These are phyloP conservation scores for Earliella scabrosa DNA, from an alignment of 1,284 basidiomycete genomes.

Conservation along the genomic window DNA sequence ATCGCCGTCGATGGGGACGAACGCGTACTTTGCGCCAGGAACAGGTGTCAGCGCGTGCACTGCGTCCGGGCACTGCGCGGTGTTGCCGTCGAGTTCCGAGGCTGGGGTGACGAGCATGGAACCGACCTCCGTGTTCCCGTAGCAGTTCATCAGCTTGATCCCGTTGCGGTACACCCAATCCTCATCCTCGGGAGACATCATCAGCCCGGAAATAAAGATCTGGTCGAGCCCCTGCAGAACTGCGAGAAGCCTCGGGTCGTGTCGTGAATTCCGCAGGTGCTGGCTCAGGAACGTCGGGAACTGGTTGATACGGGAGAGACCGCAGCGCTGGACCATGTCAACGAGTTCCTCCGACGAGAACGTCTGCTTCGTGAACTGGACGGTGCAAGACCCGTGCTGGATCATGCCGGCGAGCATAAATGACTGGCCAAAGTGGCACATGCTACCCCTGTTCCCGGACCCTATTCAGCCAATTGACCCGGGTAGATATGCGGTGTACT, in stretches of 20 bases:
- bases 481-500: constrained; percentile 14
- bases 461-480: constrained; percentile 4
- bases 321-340: constrained; percentile 69
- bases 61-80: constrained; percentile 35
- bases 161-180: constrained; percentile 62
- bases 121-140: constrained; percentile 75
- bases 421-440: constrained; percentile 38
- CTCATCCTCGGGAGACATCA: constrained; percentile 65
- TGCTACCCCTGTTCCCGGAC: constrained; percentile 31
- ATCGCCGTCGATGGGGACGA: constrained; percentile 52
- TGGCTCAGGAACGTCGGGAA: constrained; percentile 68
- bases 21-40: constrained; percentile 60
- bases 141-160: constrained; percentile 67
- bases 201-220: constrained; percentile 63
- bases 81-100: constrained; percentile 7
- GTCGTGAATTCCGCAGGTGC: constrained; percentile 63
- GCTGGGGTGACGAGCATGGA: constrained; percentile 58
- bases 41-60: constrained; percentile 52
- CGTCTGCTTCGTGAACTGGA: constrained; percentile 65
- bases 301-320: constrained; percentile 71
- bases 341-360: constrained; percentile 72
- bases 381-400: constrained; percentile 70
- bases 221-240: constrained; percentile 60
- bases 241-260: constrained; percentile 62
- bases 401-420: constrained; percentile 52